phyloP scores from a whole-genome alignment of 2,329 filamentous ascomycete genomes.

The Pochonia chlamydosporia region DNA sequence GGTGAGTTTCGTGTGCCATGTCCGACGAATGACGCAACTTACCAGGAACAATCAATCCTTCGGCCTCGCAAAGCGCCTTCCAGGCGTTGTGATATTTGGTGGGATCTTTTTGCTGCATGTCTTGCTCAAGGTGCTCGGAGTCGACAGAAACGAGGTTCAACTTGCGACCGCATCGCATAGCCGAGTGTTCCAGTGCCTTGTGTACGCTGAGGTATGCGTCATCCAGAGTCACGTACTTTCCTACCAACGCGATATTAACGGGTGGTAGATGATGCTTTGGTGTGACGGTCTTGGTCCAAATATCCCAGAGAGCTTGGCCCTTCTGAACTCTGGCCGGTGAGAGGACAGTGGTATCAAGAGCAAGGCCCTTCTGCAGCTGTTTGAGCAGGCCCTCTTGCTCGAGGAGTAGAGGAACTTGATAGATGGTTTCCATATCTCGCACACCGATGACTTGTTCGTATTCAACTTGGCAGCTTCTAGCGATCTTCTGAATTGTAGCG shows the following conservation, averaged over 20 bases:
- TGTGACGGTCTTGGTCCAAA: slow-evolving; percentile 63
- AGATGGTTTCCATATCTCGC: slow-evolving; percentile 81
- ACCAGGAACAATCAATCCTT: slow-evolving; percentile 42
- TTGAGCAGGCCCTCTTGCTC: slow-evolving; percentile 70
- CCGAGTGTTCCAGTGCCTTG: slow-evolving; percentile 85
- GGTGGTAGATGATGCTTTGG: slow-evolving; percentile 59
- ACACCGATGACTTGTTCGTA: slow-evolving; percentile 83
- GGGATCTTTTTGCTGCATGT: slow-evolving; percentile 55
- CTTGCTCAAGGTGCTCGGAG: slow-evolving; percentile 72
- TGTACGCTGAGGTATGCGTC: slow-evolving; percentile 81
- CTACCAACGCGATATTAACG: slow-evolving; percentile 80
- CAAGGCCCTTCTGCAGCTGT: slow-evolving; percentile 60
- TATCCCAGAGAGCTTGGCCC: slow-evolving; percentile 66
- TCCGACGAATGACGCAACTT: background rate
- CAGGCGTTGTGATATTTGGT: slow-evolving; percentile 67
- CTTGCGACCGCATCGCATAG: slow-evolving; percentile 78
- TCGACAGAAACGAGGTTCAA: slow-evolving; percentile 82
- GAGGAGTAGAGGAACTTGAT: slow-evolving; percentile 83
- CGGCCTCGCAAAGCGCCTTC: slow-evolving; percentile 68
- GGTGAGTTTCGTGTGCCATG: slow-evolving; percentile 4
- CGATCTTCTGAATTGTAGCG: slow-evolving; percentile 78
- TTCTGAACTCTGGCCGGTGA: slow-evolving; percentile 49
- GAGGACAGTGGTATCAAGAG: slow-evolving; percentile 51
- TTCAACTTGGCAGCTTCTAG: slow-evolving; percentile 82
- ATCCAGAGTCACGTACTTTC: slow-evolving; percentile 81